Conservation (phyloP, 2,329 filamentous ascomycete genomes). For the Colletotrichum sp. region DNA sequence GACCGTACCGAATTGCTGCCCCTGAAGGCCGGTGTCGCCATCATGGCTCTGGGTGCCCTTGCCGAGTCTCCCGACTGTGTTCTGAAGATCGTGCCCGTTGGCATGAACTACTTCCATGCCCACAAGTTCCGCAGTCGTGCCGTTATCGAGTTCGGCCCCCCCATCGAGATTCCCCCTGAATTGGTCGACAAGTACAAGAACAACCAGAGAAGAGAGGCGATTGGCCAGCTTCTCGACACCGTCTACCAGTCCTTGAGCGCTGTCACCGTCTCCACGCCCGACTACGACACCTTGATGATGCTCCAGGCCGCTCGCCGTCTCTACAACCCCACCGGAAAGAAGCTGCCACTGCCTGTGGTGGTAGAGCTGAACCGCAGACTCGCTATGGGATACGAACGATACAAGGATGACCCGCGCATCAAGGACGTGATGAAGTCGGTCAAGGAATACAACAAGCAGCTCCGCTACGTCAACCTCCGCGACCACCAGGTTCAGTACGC, state of each 20-base stretch:
- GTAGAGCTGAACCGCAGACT: constrained; percentile 93
- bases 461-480: constrained; percentile 84
- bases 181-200: constrained; percentile 85
- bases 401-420: constrained; percentile 89
- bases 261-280: constrained; percentile 89
- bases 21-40: constrained; percentile 93
- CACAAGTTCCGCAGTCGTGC: constrained; percentile 98
- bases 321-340: constrained; percentile 94
- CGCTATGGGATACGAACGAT: constrained; percentile 88
- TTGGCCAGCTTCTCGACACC: constrained; percentile 82
- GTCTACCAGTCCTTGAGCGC: constrained; percentile 85
- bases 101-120: constrained; percentile 99
- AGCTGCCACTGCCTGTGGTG: constrained; percentile 88
- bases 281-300: constrained; percentile 96
- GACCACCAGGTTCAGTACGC: constrained; percentile 96
- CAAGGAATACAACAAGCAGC: constrained; percentile 83
- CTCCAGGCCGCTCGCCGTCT: constrained; percentile 93
- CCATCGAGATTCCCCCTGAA: constrained; percentile 83
- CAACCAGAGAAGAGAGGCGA: constrained; percentile 85
- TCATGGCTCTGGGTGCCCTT: constrained; percentile 94
- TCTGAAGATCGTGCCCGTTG: constrained; percentile 92
- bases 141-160: constrained; percentile 92
- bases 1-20: constrained; percentile 91
- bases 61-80: constrained; percentile 86
- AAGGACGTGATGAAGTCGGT: constrained; percentile 77